Evolutionary conservation across 306 rosid species (phyloP).

Genomic region (Neltuma alba): DNA sequence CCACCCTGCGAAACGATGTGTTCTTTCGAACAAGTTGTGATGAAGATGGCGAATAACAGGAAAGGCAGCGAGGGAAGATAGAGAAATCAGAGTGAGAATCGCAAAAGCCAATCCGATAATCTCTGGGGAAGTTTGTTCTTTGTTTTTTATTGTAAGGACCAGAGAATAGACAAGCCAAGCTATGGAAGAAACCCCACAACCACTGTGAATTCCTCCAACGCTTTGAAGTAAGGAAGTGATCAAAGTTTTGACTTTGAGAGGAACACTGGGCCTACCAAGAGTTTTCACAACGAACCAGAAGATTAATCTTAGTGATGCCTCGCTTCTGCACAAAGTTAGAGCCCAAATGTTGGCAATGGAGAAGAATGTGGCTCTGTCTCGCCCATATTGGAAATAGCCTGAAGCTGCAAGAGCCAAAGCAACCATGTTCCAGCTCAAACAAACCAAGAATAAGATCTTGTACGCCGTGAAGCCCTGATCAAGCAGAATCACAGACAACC

Average conservation of each 20-base stretch:
- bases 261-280: slow-evolving; percentile 54
- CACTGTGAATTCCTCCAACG: slow-evolving; percentile 77
- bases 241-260: slow-evolving; percentile 55
- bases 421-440: slow-evolving; percentile 47
- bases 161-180: slow-evolving; percentile 68
- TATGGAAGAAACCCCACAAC: slow-evolving; percentile 72
- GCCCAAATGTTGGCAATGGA: slow-evolving; percentile 67
- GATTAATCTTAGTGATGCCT: slow-evolving; percentile 49
- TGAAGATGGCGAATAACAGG: slow-evolving; percentile 76
- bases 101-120: slow-evolving; percentile 48
- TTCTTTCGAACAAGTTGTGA: slow-evolving; percentile 68
- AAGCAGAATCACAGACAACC: slow-evolving; percentile 57
- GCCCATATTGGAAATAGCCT: slow-evolving; percentile 52
- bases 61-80: slow-evolving; percentile 66
- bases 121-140: slow-evolving; percentile 45
- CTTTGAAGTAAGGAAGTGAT: slow-evolving; percentile 73
- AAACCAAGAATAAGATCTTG: slow-evolving; percentile 54
- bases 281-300: slow-evolving; percentile 55
- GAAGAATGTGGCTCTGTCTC: slow-evolving; percentile 51
- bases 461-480: slow-evolving; percentile 75
- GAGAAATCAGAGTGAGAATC: slow-evolving; percentile 60
- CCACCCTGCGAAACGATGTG: slow-evolving; percentile 74
- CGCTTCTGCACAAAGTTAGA: slow-evolving; percentile 63
- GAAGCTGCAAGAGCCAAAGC: slow-evolving; percentile 56
- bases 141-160: slow-evolving; percentile 44